These are phyloP conservation scores for Angomonas desouzai DNA, from an alignment of 208 protist species.

Conservation along the genomic window DNA sequence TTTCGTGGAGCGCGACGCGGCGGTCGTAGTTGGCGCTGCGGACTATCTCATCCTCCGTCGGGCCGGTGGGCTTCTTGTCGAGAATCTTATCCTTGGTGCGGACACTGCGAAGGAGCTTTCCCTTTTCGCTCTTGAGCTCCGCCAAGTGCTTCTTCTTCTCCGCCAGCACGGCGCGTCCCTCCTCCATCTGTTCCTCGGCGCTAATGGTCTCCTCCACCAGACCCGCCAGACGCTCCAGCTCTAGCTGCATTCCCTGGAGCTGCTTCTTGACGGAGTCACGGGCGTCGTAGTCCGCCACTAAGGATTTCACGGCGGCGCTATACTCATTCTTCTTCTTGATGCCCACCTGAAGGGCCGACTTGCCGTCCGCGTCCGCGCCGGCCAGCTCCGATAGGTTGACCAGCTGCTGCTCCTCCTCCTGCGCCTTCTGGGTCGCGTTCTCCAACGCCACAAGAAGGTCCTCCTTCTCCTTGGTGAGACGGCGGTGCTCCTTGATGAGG, in stretches of 20 bases:
- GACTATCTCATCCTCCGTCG: conserved; percentile 42
- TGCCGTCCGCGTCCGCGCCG: conserved; percentile 28
- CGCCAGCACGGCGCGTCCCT: conserved; percentile 41
- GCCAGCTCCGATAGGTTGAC: conserved; percentile 29
- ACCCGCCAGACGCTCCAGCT: conserved; percentile 40
- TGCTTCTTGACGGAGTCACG: conserved; percentile 40
- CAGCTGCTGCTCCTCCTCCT: conserved; percentile 35
- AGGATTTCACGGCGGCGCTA: conserved; percentile 20
- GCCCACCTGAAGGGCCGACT: conserved; percentile 16
- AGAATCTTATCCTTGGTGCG: conserved; percentile 48
- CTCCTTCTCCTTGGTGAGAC: conserved; percentile 26
- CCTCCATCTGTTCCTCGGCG: conserved; percentile 42
- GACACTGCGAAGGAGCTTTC: conserved; percentile 25
- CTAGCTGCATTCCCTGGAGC: conserved; percentile 34
- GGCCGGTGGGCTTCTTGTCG: conserved; percentile 32
- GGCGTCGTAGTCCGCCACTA: conserved; percentile 29
- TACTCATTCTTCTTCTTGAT: conserved; percentile 31
- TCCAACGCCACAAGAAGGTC: conserved; percentile 18
- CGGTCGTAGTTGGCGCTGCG: conserved; percentile 55
- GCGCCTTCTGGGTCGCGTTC: conserved; percentile 20
- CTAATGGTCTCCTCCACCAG: conserved; percentile 45
- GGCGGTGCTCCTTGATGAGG: conserved; percentile 24
- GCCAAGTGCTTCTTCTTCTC: conserved; percentile 50
- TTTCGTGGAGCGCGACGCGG: conserved; percentile 46
- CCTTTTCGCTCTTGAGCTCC: conserved; percentile 35